Evolutionary conservation across 2,329 filamentous ascomycete species (phyloP).

Genomic region (Biscogniauxia mediterranea): DNA sequence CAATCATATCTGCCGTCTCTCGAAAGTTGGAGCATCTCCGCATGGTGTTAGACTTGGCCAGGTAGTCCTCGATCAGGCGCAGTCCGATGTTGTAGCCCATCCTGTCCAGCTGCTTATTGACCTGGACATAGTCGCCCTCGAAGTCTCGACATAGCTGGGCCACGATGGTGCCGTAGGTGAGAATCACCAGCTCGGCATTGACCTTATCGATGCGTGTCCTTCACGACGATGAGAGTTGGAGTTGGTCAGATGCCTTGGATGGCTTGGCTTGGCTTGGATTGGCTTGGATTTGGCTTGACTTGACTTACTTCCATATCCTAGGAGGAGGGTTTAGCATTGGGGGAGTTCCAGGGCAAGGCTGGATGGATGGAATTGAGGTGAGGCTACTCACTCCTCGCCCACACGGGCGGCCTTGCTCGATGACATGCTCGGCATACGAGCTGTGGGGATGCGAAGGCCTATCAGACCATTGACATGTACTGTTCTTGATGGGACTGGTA

Average conservation of each 20-base stretch:
- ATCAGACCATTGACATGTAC: constrained; percentile 26
- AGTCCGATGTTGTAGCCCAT: constrained; percentile 99
- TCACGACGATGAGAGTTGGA: constrained; percentile 7
- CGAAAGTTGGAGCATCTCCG: constrained; percentile 88
- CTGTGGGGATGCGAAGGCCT: constrained; percentile 10
- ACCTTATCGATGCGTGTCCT: constrained; percentile 97
- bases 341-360: not conserved
- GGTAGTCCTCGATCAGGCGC: constrained; percentile 93
- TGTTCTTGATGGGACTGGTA: not conserved
- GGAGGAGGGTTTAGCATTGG: constrained; percentile 20
- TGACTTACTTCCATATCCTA: constrained; percentile 89
- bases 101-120: constrained; percentile 96
- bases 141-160: constrained; percentile 96
- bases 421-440: constrained; percentile 47
- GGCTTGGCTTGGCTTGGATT: no score
- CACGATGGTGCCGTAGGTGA: constrained; percentile 97
- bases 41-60: constrained; percentile 89
- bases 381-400: constrained; percentile 56
- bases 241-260: constrained; percentile 14
- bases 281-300: not conserved
- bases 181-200: constrained; percentile 93
- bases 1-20: constrained; percentile 95
- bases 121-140: constrained; percentile 87
- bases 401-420: constrained; percentile 60
- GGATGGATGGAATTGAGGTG: not conserved